A percentile compares a stretch with the other conserved stretches of the same genome.
phyloP scores from a whole-genome alignment of 225 moss, liverwort and hornwort genomes.

The Asterella californica region DNA sequence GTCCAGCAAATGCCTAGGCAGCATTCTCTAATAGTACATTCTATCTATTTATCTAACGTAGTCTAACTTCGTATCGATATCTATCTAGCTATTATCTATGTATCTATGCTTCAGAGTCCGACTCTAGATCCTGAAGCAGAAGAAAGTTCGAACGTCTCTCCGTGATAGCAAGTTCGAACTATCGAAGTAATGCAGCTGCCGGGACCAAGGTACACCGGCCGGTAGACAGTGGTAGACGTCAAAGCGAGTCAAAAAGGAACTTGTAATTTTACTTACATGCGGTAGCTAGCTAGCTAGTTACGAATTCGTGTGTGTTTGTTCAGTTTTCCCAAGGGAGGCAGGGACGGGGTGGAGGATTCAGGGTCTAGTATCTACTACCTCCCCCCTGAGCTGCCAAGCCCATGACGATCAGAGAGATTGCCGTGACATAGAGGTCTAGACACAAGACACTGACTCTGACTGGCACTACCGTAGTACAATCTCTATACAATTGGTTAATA shows the following conservation, averaged over 20 bases:
- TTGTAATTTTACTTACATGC: neutral
- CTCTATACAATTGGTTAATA: constrained; percentile 11
- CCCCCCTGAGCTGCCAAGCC: constrained; percentile 20
- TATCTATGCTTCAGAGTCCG: neutral
- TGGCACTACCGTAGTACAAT: constrained; percentile 17
- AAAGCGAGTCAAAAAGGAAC: neutral
- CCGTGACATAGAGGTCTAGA: neutral
- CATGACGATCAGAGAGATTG: constrained; percentile 20
- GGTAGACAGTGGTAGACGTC: neutral
- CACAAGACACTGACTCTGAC: neutral
- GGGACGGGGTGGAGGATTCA: constrained; percentile 4
- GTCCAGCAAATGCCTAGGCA: neutral
- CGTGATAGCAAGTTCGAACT: neutral
- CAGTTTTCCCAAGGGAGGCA: constrained; percentile 22
- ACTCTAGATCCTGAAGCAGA: neutral
- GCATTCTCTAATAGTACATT: neutral
- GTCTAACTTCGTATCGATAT: neutral
- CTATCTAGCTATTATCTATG: neutral
- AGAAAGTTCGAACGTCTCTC: neutral
- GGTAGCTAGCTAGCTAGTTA: neutral
- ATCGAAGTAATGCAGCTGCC: neutral
- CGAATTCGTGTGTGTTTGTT: constrained; percentile 18
- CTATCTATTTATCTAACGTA: neutral
- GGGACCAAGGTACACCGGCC: neutral
- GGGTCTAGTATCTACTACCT: neutral